Conservation (phyloP, 2,329 filamentous ascomycete genomes). For the Blastomyces emzantsi region DNA sequence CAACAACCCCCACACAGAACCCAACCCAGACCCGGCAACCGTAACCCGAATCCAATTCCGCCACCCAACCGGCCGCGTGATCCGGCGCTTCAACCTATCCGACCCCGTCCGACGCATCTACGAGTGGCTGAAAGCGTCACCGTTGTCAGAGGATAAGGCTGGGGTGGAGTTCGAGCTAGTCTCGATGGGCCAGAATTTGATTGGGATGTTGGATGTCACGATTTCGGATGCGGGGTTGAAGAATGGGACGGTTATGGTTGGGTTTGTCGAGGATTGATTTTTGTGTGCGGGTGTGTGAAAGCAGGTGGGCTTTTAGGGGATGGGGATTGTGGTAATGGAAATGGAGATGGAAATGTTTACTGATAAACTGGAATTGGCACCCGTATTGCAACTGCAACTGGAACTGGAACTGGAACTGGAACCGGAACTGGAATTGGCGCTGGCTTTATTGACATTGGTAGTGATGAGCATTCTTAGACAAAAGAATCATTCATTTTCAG, state of each 20-base stretch:
- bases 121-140: constrained; percentile 91
- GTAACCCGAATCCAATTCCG: constrained; percentile 90
- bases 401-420: not conserved
- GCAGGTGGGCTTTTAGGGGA: not conserved
- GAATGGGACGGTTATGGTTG: constrained; percentile 92
- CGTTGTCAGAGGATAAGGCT: constrained; percentile 63
- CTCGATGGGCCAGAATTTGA: constrained; percentile 76
- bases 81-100: constrained; percentile 69
- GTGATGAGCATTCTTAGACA: not conserved
- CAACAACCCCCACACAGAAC: constrained; percentile 67
- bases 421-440: not conserved
- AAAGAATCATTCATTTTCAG: not conserved
- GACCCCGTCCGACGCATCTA: constrained; percentile 78
- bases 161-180: constrained; percentile 80
- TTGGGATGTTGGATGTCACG: constrained; percentile 61
- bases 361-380: not conserved
- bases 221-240: constrained; percentile 78
- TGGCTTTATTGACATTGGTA: not conserved
- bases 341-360: not conserved
- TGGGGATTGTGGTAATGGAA: not conserved
- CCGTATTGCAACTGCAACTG: not conserved
- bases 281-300: too few species aligned
- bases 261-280: constrained; percentile 58
- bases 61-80: constrained; percentile 72
- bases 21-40: constrained; percentile 57